Conservation (phyloP, 78 protist species). For the Mantamonas sphyraenae region DNA sequence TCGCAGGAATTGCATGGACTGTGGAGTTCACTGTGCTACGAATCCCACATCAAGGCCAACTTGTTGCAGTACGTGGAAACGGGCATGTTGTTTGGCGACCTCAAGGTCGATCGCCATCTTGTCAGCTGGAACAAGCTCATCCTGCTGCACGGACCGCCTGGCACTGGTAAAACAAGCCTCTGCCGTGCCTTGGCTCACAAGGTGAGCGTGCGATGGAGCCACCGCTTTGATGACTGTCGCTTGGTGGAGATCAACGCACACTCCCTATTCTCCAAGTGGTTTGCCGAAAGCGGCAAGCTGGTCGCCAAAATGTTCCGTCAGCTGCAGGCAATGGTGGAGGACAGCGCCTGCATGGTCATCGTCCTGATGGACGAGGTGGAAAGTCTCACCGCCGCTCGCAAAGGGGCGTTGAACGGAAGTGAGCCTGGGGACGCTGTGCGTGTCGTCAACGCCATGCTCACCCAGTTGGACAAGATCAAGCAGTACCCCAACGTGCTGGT, state of each 20-base stretch:
- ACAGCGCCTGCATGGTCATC: too few species aligned
- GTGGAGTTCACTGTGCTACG: too few species aligned
- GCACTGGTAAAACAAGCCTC: constrained; percentile 85
- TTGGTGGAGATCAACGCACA: constrained; percentile 77
- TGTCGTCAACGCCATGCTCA: constrained; percentile 95
- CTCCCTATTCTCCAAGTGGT: constrained; percentile 90
- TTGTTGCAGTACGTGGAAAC: constrained; percentile 43
- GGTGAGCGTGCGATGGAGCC: constrained; percentile 54
- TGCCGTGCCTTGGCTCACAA: constrained; percentile 89
- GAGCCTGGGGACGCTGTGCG: constrained; percentile 95
- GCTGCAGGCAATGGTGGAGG: constrained; percentile 55
- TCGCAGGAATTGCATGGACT: too few species aligned
- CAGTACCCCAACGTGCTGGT: constrained; percentile 62
- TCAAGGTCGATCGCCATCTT: constrained; percentile 28
- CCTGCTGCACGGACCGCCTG: constrained; percentile 95
- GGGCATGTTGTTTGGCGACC: constrained; percentile 38
- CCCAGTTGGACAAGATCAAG: constrained; percentile 84
- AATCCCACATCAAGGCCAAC: constrained; percentile 22
- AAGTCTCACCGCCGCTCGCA: constrained; percentile 78
- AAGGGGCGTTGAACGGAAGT: constrained; percentile 50
- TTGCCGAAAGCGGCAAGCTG: constrained; percentile 94
- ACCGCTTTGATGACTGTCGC: constrained; percentile 16
- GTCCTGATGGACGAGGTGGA: constrained; percentile 90
- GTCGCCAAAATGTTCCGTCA: constrained; percentile 69
- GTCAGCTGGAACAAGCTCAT: constrained; percentile 62